phyloP scores from a whole-genome alignment of 225 moss, liverwort and hornwort genomes.

The Rhytidiadelphus loreus region DNA sequence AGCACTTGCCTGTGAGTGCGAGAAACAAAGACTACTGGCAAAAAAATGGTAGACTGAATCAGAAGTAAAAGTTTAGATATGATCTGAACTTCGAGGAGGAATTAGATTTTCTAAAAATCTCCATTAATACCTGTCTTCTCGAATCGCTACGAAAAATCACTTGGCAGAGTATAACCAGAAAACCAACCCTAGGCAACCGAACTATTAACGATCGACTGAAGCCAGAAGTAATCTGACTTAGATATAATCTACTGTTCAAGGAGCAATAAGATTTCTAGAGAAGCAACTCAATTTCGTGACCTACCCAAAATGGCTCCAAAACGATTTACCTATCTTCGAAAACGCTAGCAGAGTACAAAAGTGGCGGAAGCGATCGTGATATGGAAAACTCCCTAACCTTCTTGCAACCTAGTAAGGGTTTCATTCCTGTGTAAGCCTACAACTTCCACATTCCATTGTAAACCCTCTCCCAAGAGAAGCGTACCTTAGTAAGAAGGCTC shows the following conservation, averaged over 20 bases:
- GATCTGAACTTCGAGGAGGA: not conserved
- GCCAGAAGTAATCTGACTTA: not conserved
- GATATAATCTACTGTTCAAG: not conserved
- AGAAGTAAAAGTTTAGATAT: not conserved
- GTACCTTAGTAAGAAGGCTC: slow-evolving; percentile 8
- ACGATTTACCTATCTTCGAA: not conserved
- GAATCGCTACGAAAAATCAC: not conserved
- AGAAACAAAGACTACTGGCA: not conserved
- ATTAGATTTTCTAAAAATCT: not conserved
- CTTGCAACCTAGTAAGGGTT: not conserved
- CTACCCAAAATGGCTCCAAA: not conserved
- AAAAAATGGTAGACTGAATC: not conserved
- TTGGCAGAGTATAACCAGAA: not conserved
- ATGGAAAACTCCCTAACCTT: not conserved
- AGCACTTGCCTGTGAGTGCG: not conserved
- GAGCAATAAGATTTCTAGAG: not conserved
- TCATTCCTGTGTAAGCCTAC: not conserved
- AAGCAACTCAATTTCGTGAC: not conserved
- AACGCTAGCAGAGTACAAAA: not conserved
- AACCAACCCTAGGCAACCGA: not conserved
- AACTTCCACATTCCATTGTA: not conserved
- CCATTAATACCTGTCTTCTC: not conserved
- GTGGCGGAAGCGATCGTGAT: not conserved
- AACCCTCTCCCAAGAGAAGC: not conserved
- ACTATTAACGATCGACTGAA: not conserved